Base-by-base conservation (phyloP, 75 land plant species). In the Pinus taeda region DNA sequence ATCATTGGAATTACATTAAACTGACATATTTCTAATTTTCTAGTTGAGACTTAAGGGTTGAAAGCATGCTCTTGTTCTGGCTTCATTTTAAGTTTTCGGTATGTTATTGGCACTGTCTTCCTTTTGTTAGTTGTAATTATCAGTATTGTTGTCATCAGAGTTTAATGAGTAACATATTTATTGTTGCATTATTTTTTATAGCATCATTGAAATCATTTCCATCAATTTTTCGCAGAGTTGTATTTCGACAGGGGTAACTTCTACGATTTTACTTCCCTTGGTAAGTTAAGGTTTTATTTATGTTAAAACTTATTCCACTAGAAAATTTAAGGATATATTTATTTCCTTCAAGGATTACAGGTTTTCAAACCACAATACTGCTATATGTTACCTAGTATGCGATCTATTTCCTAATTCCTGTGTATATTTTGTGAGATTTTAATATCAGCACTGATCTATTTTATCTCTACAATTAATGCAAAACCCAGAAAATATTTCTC, bases 241-340 rank as follows among this genome's bases (percentile, higher is more conserved):
- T 95, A 91, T 60, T 89, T 97, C 83, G 98, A 95, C 88, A 84
- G 88, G 65, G 93, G 93, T 74, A 93, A 95, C 82, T 95, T 93
- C 71, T 95, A 97, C 78, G 99, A 97, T 77, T 97, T 97, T 74
- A 97, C 99, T 24, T 97, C 98, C 33, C 90, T 97, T 60, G 99
- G 99, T 97, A 72, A 89, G 93, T 83, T 60, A 62, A 20, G 49
- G 49, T 67, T 21, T 20, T 15, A 39, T 8, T 9, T 37, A 67
- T 36, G 39, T 42, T 20, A 20, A 15, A 15, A 42, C 24, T 42
- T 37, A 2, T 69, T 69, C 12, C 49, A 39, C 8, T 42, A 56
- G 18, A 57, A 60, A 60, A 59, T 8, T 33, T 37, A 60, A 36
- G 24, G n/a, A 76, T 20, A 66, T 21, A 21, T 76, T 64, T 63